Conservation (phyloP, 2,329 filamentous ascomycete species). For the Helminthosporium solani region DNA sequence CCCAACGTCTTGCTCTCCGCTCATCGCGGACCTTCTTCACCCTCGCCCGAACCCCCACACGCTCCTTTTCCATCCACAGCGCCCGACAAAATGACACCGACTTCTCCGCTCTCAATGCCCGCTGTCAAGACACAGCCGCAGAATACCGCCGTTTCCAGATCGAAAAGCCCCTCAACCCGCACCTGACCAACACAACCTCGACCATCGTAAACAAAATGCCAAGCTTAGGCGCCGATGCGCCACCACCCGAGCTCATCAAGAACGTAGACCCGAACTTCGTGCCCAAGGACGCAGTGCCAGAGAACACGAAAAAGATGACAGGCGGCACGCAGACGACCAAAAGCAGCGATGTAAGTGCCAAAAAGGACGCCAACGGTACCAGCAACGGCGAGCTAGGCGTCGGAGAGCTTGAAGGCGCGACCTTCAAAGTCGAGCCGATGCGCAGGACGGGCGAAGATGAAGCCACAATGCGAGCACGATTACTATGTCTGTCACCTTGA, state of each 20-base stretch:
- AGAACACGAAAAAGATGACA: constrained; percentile 66
- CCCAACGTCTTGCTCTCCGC: constrained; percentile 48
- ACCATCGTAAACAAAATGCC: constrained; percentile 65
- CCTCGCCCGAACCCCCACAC: constrained; percentile 38
- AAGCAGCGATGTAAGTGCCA: constrained; percentile 32
- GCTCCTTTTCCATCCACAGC: constrained; percentile 42
- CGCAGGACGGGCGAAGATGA: constrained; percentile 79
- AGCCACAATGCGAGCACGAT: constrained; percentile 81
- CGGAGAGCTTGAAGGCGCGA: constrained; percentile 83
- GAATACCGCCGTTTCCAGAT: constrained; percentile 58
- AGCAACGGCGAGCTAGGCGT: constrained; percentile 62
- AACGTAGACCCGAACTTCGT: constrained; percentile 57
- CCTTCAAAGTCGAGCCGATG: constrained; percentile 88
- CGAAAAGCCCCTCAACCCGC: constrained; percentile 60
- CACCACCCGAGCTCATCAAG: constrained; percentile 62
- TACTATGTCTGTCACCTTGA: constrained; percentile 62
- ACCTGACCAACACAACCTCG: constrained; percentile 64
- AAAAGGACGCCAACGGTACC: constrained; percentile 39
- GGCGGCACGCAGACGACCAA: constrained; percentile 60
- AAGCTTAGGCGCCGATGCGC: constrained; percentile 55
- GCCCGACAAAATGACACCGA: constrained; percentile 31
- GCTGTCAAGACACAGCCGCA: constrained; percentile 54
- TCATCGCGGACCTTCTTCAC: constrained; percentile 45
- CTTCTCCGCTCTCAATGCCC: constrained; percentile 50
- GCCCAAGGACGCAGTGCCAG: constrained; percentile 61